Base-by-base conservation (phyloP, 2,329 filamentous ascomycete species). In the Penicillium sp. region DNA sequence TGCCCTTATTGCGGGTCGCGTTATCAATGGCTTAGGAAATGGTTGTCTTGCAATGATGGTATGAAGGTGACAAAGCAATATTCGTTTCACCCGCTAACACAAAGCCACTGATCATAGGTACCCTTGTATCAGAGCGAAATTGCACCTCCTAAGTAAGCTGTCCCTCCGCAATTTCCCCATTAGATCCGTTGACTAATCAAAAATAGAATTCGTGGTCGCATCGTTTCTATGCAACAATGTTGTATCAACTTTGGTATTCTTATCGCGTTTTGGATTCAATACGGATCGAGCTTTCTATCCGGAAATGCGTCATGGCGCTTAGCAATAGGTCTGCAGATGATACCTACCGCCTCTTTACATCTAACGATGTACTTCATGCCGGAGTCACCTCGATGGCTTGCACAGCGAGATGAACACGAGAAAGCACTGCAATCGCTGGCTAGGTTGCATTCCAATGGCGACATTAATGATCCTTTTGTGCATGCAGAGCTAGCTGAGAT, bases 1-100 rank as follows among this genome's bases (percentile, higher is more conserved):
- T 8, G 58, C 66, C 25, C 62, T 75, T 26, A 63, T 74, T 10
- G 69, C 66, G 8, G 72, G 72, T 11, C 65, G 72, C 33, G 58
- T 72, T 5, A 63, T 74, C 23, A 71, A 70, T 53, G 72, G 72
- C 21, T 29, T 74, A 16, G 63, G 64, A 5, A 66, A 65, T 35
- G 67, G 67, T 4, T 64, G 62, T 50, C 42, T 65, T n/a, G 62
- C 66, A 14, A 66, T 66, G 62, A 67, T 68, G 55, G 55, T 57
- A 46, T 5, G 39, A 3, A 13, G 7, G 14, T 9, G 8, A 21
- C 6, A 21, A 13, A 19, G 4, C 11, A 3, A 21, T 29, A 19
- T 16, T 23, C 21, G 23, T 23, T 14, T 37, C 23, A 19, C 10
- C 21, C 0, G 33, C 33, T 51, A 21, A 39, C 16, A 21, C 5